Base-by-base conservation (phyloP, 2,329 filamentous ascomycete genomes). In the Phoma sp. region DNA sequence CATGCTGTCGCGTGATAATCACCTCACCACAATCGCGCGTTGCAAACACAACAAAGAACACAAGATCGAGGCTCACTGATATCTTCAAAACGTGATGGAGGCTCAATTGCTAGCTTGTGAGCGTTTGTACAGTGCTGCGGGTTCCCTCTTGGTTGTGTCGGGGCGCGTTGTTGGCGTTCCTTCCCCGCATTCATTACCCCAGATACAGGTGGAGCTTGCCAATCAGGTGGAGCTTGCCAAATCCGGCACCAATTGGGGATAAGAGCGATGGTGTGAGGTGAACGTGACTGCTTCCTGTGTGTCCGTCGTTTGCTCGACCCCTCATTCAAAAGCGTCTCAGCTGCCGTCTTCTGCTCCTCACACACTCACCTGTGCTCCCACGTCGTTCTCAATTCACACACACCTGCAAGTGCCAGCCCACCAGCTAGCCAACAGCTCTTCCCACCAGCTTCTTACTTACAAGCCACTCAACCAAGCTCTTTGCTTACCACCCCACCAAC, bases 201-300 rank as follows among this genome's bases (percentile, higher is more conserved):
- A 59, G 53, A 52, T 42, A 48, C 57, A 57, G 58, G 62, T 54
- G 44, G 29, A 23, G 14, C 25, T 27, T 48, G 59, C 64, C 61
- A 60, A 63, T 65, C 64, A 60, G 62, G 59, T 29, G 27, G 27
- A 29, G 27, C 18, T 18, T 47, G 59, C 64, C 61, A 60, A 41
- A 57, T 47, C 46, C 37, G 37, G 56, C 50, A 47, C 65, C 64
- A 65, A 63, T 65, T 65, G 62, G 62, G 59, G 60, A 56, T 18
- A 18, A 29, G 59, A 48, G 57, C 52, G 58, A 60, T 70, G 69
- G 67, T 70, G 67, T 62, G 61, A 60, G 68, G 64, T 72, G 71
- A 70, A 74, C 69, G 67, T 74, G 71, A 73, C 67, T 51, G 44
- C 52, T 57, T 57, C 50, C 64, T 69, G 64, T 61, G 58, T 57